phyloP scores from a whole-genome alignment of 345 rosid genomes.

The Eucalyptus virginea region DNA sequence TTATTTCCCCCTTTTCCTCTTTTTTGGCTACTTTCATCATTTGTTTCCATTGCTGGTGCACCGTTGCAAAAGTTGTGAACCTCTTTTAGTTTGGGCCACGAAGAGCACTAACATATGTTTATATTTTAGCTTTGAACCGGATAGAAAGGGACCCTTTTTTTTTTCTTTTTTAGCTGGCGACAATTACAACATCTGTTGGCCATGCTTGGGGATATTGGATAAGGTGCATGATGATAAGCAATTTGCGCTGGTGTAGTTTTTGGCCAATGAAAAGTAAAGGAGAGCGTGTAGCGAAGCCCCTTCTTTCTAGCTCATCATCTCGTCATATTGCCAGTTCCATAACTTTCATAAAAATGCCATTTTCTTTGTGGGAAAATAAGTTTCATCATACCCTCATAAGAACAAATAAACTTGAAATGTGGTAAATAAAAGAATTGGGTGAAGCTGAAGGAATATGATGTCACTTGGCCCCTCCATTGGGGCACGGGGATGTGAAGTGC shows the following conservation, averaged over 20 bases:
- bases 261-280: not conserved
- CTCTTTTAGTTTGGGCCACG: not conserved
- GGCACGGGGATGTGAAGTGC: conserved; percentile 14
- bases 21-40: not conserved
- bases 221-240: not conserved
- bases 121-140: not conserved
- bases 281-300: not conserved
- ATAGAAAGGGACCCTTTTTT: not conserved
- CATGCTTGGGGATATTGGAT: not conserved
- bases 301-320: not conserved
- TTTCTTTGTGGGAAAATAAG: not conserved
- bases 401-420: not conserved
- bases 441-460: conserved; percentile 4
- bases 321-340: not conserved
- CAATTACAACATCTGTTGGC: not conserved
- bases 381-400: not conserved
- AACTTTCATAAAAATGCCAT: not conserved
- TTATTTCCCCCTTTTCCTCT: not conserved
- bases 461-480: conserved; percentile 4
- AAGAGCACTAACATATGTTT: not conserved
- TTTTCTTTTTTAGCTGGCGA: not conserved
- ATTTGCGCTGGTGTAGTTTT: not conserved
- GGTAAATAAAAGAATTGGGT: not conserved
- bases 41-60: not conserved
- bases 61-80: not conserved